Conservation (phyloP, 2,329 filamentous ascomycete species). For the Canariomyces notabilis region DNA sequence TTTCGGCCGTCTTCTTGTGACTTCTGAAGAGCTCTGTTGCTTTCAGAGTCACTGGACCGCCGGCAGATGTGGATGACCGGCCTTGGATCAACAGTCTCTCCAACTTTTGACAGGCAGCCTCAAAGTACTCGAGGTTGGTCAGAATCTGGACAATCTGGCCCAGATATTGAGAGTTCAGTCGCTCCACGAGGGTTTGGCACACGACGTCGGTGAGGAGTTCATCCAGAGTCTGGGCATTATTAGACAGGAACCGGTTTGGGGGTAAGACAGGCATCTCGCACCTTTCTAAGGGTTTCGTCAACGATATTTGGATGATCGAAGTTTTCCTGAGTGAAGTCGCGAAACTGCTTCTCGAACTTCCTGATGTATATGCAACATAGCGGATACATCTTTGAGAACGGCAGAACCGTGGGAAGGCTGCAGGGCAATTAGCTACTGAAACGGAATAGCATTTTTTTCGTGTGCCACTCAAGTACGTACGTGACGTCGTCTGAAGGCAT, state of each 20-base stretch:
- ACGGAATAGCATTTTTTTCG: too few species aligned
- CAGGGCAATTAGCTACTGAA: neutral
- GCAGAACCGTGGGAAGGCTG: conserved; percentile 89
- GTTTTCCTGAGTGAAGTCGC: conserved; percentile 94
- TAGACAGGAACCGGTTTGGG: conserved; percentile 33
- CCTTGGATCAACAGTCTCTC: conserved; percentile 82
- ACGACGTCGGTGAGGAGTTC: conserved; percentile 90
- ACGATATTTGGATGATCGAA: conserved; percentile 88
- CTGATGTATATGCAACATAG: conserved; percentile 97
- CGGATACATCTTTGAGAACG: conserved; percentile 98
- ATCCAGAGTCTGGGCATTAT: too few species aligned
- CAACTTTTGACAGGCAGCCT: conserved; percentile 84
- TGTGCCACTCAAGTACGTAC: conserved; percentile 53
- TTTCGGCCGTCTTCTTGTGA: conserved; percentile 94
- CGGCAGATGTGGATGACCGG: conserved; percentile 73
- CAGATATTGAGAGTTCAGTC: conserved; percentile 85
- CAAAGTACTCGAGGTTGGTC: conserved; percentile 96
- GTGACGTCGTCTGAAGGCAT: conserved; percentile 69
- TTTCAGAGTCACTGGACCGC: conserved; percentile 70
- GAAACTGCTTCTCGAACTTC: conserved; percentile 97
- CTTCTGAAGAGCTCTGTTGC: conserved; percentile 82
- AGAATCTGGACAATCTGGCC: conserved; percentile 98
- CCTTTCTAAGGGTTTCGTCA: conserved; percentile 81
- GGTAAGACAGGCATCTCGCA: conserved; percentile 29
- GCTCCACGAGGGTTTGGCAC: conserved; percentile 82